Conservation (phyloP, 169 alveolate species). For the Besnoitia besnoiti region DNA sequence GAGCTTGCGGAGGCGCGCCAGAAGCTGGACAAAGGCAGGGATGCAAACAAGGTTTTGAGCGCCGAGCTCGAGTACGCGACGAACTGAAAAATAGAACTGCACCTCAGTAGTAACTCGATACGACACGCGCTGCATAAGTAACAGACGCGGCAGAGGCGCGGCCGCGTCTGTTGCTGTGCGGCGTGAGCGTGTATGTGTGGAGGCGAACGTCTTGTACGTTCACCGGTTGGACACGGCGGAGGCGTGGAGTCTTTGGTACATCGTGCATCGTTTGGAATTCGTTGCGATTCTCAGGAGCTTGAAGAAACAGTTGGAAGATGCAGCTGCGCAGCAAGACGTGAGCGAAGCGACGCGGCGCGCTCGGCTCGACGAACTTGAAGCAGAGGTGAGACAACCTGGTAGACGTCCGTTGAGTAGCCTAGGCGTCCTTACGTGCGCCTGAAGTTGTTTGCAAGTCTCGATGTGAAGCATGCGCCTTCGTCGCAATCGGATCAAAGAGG, state of each 20-base stretch:
- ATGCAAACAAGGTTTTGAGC: not conserved
- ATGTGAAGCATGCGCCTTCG: too few relatives aligned
- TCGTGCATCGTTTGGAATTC: not conserved
- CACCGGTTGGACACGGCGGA: not conserved
- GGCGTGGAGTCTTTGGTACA: not conserved
- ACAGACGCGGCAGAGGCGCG: not conserved
- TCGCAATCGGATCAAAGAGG: too few relatives aligned
- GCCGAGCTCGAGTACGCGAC: not conserved
- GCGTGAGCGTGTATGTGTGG: not conserved
- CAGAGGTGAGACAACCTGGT: slow-evolving; percentile 18
- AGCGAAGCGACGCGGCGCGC: not conserved
- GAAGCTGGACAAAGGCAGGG: not conserved
- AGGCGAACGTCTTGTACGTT: not conserved
- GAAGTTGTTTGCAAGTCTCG: too few relatives aligned
- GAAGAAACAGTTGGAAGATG: not conserved
- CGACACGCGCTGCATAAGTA: not conserved
- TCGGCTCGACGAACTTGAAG: not conserved
- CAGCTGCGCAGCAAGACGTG: not conserved
- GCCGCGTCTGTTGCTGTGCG: not conserved
- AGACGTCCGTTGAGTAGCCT: too few relatives aligned
- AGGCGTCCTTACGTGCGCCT: too few relatives aligned
- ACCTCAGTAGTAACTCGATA: too few relatives aligned
- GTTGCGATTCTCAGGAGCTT: not conserved
- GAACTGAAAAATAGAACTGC: not conserved
- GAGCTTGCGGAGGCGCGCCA: not conserved